Evolutionary conservation across 148 eudicot species (phyloP).

Genomic region (Cornus kousa): DNA sequence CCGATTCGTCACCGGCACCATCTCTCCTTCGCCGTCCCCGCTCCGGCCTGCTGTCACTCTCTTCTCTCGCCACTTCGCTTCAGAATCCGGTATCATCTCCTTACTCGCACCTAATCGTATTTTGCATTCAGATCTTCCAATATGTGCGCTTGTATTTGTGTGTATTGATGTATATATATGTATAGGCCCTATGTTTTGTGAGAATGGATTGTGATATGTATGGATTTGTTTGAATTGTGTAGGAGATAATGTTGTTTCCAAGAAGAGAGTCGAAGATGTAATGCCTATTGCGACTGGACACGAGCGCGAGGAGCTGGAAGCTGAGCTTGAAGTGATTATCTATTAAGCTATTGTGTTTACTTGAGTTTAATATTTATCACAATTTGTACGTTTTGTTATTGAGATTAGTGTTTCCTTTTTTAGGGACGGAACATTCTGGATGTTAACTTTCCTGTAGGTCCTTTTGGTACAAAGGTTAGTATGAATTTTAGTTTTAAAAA

Average conservation of each 20-base stretch:
- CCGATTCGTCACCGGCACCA: conserved; percentile 23
- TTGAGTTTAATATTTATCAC: not conserved
- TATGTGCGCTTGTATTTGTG: not conserved
- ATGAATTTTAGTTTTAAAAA: not conserved
- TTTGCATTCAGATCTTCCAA: not conserved
- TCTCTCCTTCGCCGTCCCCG: conserved; percentile 20
- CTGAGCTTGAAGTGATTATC: conserved; percentile 37
- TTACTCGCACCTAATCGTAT: not conserved
- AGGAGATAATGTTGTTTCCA: conserved; percentile 23
- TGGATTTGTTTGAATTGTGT: not conserved
- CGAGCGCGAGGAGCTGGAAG: conserved; percentile 52
- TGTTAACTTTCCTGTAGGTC: conserved; percentile 64
- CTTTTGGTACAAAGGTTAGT: conserved; percentile 88
- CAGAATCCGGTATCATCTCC: conserved; percentile 38
- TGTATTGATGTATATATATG: too few relatives aligned
- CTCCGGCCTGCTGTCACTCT: conserved; percentile 17
- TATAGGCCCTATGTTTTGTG: not conserved
- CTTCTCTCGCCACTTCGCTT: conserved; percentile 41
- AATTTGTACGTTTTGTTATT: not conserved
- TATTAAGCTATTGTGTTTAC: not conserved
- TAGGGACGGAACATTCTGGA: conserved; percentile 70
- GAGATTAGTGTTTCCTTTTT: not conserved
- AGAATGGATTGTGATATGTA: not conserved
- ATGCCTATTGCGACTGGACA: conserved; percentile 56
- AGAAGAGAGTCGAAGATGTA: conserved; percentile 40